Percentiles rank a stretch among this genome's conserved stretches.
Conservation (phyloP, 129 eudicot genomes). For the Mikania micrantha region DNA sequence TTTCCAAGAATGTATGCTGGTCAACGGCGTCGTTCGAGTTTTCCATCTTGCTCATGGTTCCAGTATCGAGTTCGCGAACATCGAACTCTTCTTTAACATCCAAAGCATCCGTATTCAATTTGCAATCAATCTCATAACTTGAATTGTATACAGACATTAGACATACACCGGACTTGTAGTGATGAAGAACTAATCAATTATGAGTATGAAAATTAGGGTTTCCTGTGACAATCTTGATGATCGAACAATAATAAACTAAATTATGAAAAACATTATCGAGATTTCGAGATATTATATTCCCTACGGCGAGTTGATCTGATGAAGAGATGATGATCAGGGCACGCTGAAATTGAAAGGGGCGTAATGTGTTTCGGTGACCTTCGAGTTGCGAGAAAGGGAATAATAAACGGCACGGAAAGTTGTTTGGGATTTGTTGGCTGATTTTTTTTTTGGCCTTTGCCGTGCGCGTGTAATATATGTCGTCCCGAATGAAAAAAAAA, state of each 20-base stretch:
- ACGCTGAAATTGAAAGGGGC: neutral
- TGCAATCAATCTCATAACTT: slow-evolving; percentile 20
- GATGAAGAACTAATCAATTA: neutral
- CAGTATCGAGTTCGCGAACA: slow-evolving; percentile 9
- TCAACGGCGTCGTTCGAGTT: slow-evolving; percentile 18
- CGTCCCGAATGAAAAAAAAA: no score
- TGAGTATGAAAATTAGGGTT: slow-evolving; percentile 17
- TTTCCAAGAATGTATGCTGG: slow-evolving; percentile 22
- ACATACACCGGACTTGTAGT: neutral
- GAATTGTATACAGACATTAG: neutral
- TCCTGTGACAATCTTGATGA: neutral
- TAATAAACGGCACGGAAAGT: neutral
- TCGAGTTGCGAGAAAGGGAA: neutral
- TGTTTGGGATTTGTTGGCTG: neutral
- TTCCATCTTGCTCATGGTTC: slow-evolving; percentile 6
- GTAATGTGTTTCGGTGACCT: neutral
- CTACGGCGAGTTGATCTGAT: neutral
- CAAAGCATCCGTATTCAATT: slow-evolving; percentile 18
- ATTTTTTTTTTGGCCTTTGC: no score
- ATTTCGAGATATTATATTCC: neutral
- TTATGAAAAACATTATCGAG: neutral
- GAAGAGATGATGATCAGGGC: neutral
- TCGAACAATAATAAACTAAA: neutral
- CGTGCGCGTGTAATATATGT: no score
- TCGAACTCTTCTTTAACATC: slow-evolving; percentile 35